phyloP scores from a whole-genome alignment of 352 stramenopile species.

The Aphanomyces cochlioides region DNA sequence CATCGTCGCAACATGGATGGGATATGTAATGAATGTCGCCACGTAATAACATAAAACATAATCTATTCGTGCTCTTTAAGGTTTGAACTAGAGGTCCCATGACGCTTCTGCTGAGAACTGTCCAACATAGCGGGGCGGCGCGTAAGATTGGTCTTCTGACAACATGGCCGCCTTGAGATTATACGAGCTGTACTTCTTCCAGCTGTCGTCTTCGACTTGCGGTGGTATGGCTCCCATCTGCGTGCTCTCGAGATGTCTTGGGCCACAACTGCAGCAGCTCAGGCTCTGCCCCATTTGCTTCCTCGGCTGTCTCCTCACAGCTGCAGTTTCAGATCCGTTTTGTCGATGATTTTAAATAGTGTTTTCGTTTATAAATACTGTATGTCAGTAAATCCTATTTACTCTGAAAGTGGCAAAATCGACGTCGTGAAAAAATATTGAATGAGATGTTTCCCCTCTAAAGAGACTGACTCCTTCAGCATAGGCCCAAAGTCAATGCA shows the following conservation, averaged over 20 bases:
- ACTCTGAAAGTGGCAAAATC: no score
- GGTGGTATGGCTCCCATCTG: constrained; percentile 35
- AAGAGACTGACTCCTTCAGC: no score
- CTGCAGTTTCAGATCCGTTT: no score
- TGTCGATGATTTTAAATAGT: no score
- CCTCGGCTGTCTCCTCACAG: not conserved
- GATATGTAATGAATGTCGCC: not conserved
- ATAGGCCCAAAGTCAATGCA: no score
- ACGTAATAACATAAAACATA: no score
- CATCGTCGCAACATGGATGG: constrained; percentile 8
- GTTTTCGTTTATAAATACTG: no score
- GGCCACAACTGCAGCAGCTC: constrained; percentile 31
- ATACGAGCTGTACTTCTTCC: constrained; percentile 54
- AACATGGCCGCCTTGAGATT: constrained; percentile 34
- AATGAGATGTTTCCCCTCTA: no score
- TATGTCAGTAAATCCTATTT: no score
- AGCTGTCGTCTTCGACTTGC: constrained; percentile 78
- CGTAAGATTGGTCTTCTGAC: constrained; percentile 41
- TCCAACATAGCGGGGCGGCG: constrained; percentile 52
- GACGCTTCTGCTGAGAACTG: constrained; percentile 53
- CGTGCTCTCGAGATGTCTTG: not conserved
- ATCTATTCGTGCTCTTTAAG: no score
- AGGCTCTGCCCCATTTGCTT: constrained; percentile 38
- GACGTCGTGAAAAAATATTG: no score
- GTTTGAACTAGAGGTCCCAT: constrained; percentile 55